A percentile compares a stretch with the other conserved stretches of the same genome.
These are phyloP conservation scores for Biscutella laevigata DNA, from an alignment of 441 rosid genomes.

Conservation along the genomic window DNA sequence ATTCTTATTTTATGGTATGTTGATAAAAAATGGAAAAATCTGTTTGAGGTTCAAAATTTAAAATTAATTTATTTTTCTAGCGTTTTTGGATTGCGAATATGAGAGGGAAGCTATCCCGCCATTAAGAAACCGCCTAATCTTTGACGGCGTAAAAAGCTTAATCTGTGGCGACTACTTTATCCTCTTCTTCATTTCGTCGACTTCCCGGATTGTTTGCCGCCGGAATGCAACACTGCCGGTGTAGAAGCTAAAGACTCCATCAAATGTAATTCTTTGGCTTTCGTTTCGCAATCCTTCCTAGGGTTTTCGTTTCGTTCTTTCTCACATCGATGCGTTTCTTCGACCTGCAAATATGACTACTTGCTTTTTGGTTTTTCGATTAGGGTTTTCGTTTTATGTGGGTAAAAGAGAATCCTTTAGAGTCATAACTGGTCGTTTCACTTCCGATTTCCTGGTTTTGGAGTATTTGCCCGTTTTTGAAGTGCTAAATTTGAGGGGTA, in stretches of 20 bases:
- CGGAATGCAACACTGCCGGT: neutral
- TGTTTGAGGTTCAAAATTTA: neutral
- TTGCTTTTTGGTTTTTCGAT: constrained; percentile 1
- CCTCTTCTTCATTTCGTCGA: neutral
- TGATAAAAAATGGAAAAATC: too few relatives aligned
- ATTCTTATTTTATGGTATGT: too few relatives aligned
- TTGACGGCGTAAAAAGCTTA: neutral
- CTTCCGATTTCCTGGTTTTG: neutral
- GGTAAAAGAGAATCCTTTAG: neutral
- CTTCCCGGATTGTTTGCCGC: neutral
- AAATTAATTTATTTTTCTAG: neutral
- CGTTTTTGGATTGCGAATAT: neutral
- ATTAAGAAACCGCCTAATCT: constrained; percentile 1
- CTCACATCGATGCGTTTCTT: neutral
- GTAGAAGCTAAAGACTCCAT: neutral
- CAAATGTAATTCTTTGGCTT: constrained; percentile 2
- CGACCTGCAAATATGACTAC: neutral
- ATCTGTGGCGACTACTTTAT: neutral
- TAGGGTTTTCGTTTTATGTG: neutral
- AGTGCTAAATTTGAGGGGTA: neutral
- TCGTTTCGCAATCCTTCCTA: constrained; percentile 13
- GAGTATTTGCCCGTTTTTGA: neutral
- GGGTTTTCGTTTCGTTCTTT: constrained; percentile 15
- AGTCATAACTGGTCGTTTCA: constrained; percentile 3
- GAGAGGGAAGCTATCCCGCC: constrained; percentile 29